A percentile compares a stretch with the other conserved stretches of the same genome.
Conservation (phyloP, 2,329 filamentous ascomycete species). For the Trichoderma semiorbis region DNA sequence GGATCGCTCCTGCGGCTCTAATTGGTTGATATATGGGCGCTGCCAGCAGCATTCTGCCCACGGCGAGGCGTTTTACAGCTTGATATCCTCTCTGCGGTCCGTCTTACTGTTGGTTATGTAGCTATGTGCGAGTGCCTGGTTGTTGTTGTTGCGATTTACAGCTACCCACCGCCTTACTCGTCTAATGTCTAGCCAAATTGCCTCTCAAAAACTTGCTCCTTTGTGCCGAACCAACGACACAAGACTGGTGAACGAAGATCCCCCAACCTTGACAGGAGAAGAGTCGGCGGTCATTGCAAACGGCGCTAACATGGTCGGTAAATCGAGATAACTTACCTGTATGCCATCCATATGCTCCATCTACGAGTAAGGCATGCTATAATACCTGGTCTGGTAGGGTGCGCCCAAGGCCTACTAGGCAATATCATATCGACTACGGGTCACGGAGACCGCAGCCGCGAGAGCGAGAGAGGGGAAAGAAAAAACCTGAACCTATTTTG, state of each 20-base stretch:
- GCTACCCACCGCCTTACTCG: neutral
- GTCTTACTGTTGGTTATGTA: neutral
- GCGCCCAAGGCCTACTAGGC: neutral
- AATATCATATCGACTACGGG: conserved; percentile 5
- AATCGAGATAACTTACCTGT: conserved; percentile 10
- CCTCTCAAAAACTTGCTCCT: neutral
- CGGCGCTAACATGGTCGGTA: conserved; percentile 9
- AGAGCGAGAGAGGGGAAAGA: neutral
- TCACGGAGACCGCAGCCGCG: neutral
- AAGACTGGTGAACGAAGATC: neutral
- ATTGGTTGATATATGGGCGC: neutral
- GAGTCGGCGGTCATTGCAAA: neutral
- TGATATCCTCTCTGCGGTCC: neutral
- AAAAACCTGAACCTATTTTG: neutral
- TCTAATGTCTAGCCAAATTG: neutral
- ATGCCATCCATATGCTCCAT: neutral
- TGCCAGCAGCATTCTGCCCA: neutral
- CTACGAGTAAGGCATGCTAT: neutral
- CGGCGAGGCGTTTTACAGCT: neutral
- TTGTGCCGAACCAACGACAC: neutral
- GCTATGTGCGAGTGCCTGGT: neutral
- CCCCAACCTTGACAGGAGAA: neutral
- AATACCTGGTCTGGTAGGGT: neutral
- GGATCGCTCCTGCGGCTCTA: neutral
- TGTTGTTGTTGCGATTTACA: neutral